Conservation (phyloP, 1,284 basidiomycete genomes). For the Porogramme epimiltina region DNA sequence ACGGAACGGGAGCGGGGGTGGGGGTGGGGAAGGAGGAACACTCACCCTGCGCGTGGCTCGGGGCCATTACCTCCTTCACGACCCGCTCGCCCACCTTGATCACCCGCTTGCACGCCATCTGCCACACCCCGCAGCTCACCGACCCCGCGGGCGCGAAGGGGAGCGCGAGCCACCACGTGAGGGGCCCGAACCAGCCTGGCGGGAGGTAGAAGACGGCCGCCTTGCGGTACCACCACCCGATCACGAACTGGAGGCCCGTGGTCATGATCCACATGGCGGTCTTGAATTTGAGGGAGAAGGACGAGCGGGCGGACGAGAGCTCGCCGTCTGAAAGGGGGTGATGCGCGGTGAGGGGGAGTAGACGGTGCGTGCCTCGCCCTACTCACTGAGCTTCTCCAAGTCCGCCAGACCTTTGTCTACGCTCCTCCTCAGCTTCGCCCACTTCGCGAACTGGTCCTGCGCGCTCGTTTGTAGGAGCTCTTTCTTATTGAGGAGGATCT, state of each 20-base stretch:
- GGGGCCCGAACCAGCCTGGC: conserved; percentile 82
- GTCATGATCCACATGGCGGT: conserved; percentile 79
- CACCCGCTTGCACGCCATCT: conserved; percentile 84
- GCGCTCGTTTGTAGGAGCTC: conserved; percentile 90
- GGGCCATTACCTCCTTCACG: conserved; percentile 53
- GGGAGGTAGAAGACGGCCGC: conserved; percentile 92
- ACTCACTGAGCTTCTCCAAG: conserved; percentile 91
- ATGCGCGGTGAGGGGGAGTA: not conserved
- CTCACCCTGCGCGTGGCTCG: conserved; percentile 12
- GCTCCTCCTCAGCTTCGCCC: conserved; percentile 91
- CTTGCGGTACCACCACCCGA: conserved; percentile 89
- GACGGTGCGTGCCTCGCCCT: not conserved
- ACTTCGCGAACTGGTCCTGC: conserved; percentile 98
- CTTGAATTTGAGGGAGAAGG: conserved; percentile 79
- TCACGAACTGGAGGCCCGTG: conserved; percentile 78
- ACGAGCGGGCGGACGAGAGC: conserved; percentile 61
- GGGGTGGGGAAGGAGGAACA: not conserved
- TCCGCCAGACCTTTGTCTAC: conserved; percentile 94
- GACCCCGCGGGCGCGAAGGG: conserved; percentile 87
- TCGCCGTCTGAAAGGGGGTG: conserved; percentile 63
- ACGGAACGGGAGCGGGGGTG: not conserved
- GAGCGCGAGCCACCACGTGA: conserved; percentile 81
- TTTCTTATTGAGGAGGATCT: conserved; percentile 79
- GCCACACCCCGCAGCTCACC: conserved; percentile 89
- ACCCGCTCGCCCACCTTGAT: conserved; percentile 71